phyloP scores from a whole-genome alignment of 2,329 filamentous ascomycete genomes.

The Xylaria sp. region DNA sequence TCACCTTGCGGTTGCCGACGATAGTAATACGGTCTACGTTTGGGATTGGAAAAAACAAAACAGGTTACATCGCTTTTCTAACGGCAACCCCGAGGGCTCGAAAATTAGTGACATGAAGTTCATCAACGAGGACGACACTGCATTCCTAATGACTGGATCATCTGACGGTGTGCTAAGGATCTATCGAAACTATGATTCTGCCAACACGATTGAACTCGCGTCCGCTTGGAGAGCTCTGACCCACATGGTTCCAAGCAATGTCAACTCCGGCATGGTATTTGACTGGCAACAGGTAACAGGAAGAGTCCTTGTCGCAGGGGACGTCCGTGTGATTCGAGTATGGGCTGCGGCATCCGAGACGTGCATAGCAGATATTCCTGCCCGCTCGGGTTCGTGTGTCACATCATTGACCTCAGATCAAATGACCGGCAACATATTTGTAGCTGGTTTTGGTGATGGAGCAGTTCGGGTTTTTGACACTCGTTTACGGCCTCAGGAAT shows the following conservation, averaged over 20 bases:
- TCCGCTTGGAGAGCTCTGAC: conserved; percentile 92
- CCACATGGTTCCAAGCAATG: conserved; percentile 92
- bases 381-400: conserved; percentile 92
- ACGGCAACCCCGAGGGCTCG: conserved; percentile 90
- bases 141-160: conserved; percentile 91
- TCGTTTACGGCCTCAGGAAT: conserved; percentile 81
- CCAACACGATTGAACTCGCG: conserved; percentile 81
- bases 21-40: conserved; percentile 87
- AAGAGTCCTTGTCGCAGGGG: conserved; percentile 92
- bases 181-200: conserved; percentile 89
- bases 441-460: conserved; percentile 95
- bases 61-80: conserved; percentile 86
- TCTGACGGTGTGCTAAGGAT: conserved; percentile 95
- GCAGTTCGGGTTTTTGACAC: conserved; percentile 95
- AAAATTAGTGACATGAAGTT: conserved; percentile 95
- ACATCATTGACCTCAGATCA: conserved; percentile 97
- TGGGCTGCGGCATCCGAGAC: conserved; percentile 97
- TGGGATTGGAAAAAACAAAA: conserved; percentile 91
- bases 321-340: conserved; percentile 93
- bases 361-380: conserved; percentile 92
- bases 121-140: conserved; percentile 98
- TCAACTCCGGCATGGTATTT: conserved; percentile 94
- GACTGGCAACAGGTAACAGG: conserved; percentile 99
- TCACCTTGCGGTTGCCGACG: conserved; percentile 92
- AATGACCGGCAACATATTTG: conserved; percentile 95